A percentile compares a stretch with the other conserved stretches of the same genome.
These are phyloP conservation scores for Melaleuca alternifolia DNA, from an alignment of 345 rosid species.

Conservation along the genomic window DNA sequence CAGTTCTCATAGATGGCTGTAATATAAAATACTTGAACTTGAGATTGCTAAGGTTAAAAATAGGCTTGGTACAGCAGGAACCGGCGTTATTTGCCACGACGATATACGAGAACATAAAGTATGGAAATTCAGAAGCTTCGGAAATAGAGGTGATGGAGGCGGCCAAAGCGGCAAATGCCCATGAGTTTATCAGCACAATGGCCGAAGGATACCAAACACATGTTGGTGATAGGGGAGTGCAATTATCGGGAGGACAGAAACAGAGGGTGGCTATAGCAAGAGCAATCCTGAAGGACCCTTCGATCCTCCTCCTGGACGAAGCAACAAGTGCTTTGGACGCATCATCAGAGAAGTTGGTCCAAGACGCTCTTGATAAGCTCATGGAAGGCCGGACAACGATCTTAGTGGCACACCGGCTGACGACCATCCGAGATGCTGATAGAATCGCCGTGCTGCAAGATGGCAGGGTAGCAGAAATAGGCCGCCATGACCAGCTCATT, in stretches of 20 bases:
- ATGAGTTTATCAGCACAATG: conserved; percentile 66
- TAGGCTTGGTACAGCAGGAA: conserved; percentile 78
- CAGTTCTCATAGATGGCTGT: conserved; percentile 46
- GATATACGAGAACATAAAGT: conserved; percentile 62
- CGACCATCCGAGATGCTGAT: conserved; percentile 52
- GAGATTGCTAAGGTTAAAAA: conserved; percentile 45
- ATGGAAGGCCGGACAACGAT: conserved; percentile 70
- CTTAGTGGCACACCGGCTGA: conserved; percentile 70
- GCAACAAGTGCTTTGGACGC: conserved; percentile 81
- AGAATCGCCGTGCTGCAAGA: conserved; percentile 49
- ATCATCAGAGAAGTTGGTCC: conserved; percentile 58
- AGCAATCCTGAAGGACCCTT: conserved; percentile 66
- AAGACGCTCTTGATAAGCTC: conserved; percentile 66
- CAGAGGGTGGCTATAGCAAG: conserved; percentile 83
- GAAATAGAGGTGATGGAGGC: conserved; percentile 66
- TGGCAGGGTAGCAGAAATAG: conserved; percentile 62
- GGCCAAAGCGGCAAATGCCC: conserved; percentile 72
- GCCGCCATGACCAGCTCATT: conserved; percentile 58
- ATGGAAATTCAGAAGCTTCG: conserved; percentile 54
- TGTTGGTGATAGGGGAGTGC: conserved; percentile 72
- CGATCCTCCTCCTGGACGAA: conserved; percentile 72
- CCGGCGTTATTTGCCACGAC: conserved; percentile 72
- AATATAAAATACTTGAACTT: conserved; percentile 48
- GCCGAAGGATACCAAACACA: conserved; percentile 63
- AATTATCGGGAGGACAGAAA: conserved; percentile 84